phyloP scores from a whole-genome alignment of 352 stramenopile species.

The Phytopythium chamaehyphon region DNA sequence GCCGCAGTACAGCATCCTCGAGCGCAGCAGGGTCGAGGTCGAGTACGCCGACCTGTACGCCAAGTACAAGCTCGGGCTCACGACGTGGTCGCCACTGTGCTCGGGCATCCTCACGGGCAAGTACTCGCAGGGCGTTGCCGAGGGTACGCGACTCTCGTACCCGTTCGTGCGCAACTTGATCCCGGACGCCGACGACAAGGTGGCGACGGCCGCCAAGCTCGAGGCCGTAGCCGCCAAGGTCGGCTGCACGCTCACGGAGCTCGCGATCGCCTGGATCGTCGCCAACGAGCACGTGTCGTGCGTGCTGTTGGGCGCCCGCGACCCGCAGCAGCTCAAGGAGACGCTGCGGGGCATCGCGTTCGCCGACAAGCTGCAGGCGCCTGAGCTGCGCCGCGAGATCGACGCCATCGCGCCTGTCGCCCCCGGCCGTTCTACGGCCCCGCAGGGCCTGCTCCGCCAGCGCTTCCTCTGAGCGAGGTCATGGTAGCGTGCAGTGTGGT shows the following conservation, averaged over 20 bases:
- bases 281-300: constrained; percentile 44
- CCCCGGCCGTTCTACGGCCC: background rate
- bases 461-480: constrained; percentile 5
- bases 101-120: constrained; percentile 56
- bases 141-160: constrained; percentile 21
- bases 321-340: constrained; percentile 42
- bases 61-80: constrained; percentile 30
- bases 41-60: constrained; percentile 12
- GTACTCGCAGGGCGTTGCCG: constrained; percentile 34
- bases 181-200: constrained; percentile 8
- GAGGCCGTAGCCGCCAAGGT: constrained; percentile 26
- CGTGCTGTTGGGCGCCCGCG: constrained; percentile 43
- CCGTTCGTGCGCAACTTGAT: background rate
- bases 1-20: constrained; percentile 59
- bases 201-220: constrained; percentile 16
- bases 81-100: constrained; percentile 23
- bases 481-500: no score
- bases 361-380: constrained; percentile 30
- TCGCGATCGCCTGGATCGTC: constrained; percentile 46
- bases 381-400: constrained; percentile 42
- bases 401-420: constrained; percentile 16
- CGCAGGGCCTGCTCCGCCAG: constrained; percentile 1
- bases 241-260: constrained; percentile 33
- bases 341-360: constrained; percentile 46
- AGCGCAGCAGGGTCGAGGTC: constrained; percentile 19